Evolutionary conservation across 1,284 basidiomycete genomes (phyloP).

Genomic region (Austroboletus niveus): DNA sequence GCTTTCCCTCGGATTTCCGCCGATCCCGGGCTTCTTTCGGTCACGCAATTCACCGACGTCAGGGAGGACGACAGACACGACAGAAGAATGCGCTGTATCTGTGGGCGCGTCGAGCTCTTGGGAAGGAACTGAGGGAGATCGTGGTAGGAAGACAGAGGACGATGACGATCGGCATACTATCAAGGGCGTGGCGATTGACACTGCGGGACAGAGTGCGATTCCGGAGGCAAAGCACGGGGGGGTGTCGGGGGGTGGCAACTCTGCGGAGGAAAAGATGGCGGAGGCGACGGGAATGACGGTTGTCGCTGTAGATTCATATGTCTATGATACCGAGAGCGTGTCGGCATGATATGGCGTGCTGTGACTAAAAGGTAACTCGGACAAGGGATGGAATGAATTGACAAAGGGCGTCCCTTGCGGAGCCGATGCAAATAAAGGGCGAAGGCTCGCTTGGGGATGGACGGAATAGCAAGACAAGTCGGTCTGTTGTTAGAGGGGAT

Average conservation of each 20-base stretch:
- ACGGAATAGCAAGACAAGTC: background rate
- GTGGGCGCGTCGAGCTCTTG: slow-evolving; percentile 5
- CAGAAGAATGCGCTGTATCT: slow-evolving; percentile 28
- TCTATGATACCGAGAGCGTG: slow-evolving; percentile 11
- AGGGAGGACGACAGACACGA: slow-evolving; percentile 23
- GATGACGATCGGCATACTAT: slow-evolving; percentile 64
- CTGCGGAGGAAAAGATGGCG: slow-evolving; percentile 26
- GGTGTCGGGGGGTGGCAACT: background rate
- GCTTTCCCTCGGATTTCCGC: slow-evolving; percentile 55
- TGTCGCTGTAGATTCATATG: slow-evolving; percentile 21
- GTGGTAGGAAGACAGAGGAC: slow-evolving; percentile 30
- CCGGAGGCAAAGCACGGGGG: slow-evolving; percentile 14
- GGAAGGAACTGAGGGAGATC: slow-evolving; percentile 7
- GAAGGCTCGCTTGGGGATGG: slow-evolving; percentile 9
- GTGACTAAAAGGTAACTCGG: slow-evolving; percentile 1
- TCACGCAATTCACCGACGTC: slow-evolving; percentile 45
- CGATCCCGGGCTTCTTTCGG: slow-evolving; percentile 63
- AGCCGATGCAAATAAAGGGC: slow-evolving; percentile 8
- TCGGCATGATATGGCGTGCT: slow-evolving; percentile 11
- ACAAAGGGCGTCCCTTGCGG: slow-evolving; percentile 14
- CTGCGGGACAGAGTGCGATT: slow-evolving; percentile 19
- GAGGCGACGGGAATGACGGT: slow-evolving; percentile 14
- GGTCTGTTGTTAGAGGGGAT: background rate
- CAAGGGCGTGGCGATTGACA: slow-evolving; percentile 40
- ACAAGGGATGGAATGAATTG: slow-evolving; percentile 26